Percentiles rank a stretch among this genome's conserved stretches.
These are phyloP conservation scores for Ophiostoma quercus DNA, from an alignment of 2,329 filamentous ascomycete genomes.

Conservation along the genomic window DNA sequence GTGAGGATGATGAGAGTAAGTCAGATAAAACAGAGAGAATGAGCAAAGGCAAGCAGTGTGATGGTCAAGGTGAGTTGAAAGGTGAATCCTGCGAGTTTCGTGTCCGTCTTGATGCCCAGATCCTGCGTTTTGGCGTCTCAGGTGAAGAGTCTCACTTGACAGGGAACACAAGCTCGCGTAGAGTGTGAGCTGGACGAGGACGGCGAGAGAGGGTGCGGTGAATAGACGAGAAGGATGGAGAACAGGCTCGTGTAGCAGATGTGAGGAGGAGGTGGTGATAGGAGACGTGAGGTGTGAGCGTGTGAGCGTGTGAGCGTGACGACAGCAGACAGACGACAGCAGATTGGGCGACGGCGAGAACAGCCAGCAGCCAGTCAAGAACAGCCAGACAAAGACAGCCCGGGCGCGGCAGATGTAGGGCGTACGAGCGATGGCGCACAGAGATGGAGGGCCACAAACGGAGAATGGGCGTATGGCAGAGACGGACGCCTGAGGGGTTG, in stretches of 20 bases:
- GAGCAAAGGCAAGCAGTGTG: too few relatives aligned
- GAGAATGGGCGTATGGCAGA: background rate
- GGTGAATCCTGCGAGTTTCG: background rate
- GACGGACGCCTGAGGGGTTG: background rate
- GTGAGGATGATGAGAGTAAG: background rate
- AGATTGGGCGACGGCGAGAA: background rate
- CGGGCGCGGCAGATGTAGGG: background rate
- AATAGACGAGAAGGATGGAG: background rate
- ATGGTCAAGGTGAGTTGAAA: background rate
- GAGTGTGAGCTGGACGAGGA: slow-evolving; percentile 14
- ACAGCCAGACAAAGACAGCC: background rate
- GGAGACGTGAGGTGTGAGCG: too few relatives aligned
- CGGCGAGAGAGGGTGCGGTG: background rate
- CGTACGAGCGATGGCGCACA: background rate
- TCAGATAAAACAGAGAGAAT: background rate
- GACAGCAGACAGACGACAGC: background rate
- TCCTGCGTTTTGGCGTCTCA: background rate
- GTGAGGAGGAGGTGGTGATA: background rate
- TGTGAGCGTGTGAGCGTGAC: too few relatives aligned
- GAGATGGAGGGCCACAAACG: slow-evolving; percentile 15
- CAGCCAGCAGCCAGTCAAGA: too few relatives aligned
- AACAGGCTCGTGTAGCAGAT: background rate
- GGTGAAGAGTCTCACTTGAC: slow-evolving; percentile 22
- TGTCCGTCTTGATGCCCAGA: background rate
- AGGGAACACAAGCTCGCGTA: slow-evolving; percentile 27